Evolutionary conservation across 768 basidiomycete species (phyloP).

Genomic region (Boletus subcaerulescens): DNA sequence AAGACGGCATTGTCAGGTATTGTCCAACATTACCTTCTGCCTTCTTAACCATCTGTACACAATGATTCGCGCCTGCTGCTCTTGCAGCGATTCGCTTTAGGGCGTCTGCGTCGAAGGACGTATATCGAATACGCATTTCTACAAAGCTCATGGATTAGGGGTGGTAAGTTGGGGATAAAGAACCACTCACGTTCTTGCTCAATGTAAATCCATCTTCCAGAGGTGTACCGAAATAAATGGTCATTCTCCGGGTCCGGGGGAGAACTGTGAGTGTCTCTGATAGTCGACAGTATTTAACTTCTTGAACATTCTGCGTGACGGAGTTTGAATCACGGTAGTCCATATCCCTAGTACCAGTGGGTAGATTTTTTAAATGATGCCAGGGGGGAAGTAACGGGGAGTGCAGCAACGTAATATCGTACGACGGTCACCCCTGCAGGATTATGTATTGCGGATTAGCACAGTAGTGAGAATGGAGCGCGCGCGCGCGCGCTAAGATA

Average conservation of each 20-base stretch:
- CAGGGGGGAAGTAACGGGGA: too few species aligned
- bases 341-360: too few species aligned
- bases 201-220: conserved; percentile 11
- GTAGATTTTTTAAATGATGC: too few species aligned
- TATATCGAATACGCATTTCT: neutral
- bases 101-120: conserved; percentile 14
- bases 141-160: neutral
- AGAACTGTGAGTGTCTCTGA: too few species aligned
- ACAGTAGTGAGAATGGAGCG: neutral
- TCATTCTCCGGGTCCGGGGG: neutral
- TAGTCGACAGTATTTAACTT: too few species aligned
- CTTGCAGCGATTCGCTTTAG: conserved; percentile 15
- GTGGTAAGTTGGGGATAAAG: neutral
- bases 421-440: too few species aligned
- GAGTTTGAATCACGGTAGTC: too few species aligned
- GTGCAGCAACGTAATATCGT: too few species aligned
- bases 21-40: conserved; percentile 3
- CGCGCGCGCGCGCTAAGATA: conserved; percentile 16
- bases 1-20: too few species aligned
- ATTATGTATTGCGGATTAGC: neutral
- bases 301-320: too few species aligned
- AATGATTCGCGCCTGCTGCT: conserved; percentile 5
- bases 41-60: conserved; percentile 17
- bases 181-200: conserved; percentile 1
- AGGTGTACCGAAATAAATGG: neutral